phyloP scores from a whole-genome alignment of 371 early-diverging fungal species.

The Mortierella sp. region DNA sequence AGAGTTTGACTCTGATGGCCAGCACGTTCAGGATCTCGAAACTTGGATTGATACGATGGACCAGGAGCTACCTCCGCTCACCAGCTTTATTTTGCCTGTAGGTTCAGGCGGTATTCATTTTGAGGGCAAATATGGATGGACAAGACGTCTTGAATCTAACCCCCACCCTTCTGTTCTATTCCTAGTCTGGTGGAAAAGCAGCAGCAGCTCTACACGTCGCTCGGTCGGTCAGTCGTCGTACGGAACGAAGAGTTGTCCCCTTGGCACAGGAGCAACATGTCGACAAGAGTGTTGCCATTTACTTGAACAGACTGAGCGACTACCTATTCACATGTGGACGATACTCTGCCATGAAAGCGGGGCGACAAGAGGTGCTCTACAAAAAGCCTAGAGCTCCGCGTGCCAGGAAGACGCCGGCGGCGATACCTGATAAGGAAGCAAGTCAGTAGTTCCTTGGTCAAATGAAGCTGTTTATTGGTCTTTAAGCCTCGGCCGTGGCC shows the following conservation, averaged over 20 bases:
- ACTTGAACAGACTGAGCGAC: constrained; percentile 87
- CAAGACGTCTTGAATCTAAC: neutral
- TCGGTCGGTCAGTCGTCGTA: constrained; percentile 82
- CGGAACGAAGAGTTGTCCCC: constrained; percentile 86
- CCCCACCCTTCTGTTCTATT: too few species aligned
- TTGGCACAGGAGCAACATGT: constrained; percentile 68
- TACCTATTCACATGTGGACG: constrained; percentile 89
- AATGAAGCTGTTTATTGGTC: too few species aligned
- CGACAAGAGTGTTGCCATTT: constrained; percentile 70
- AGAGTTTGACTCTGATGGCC: constrained; percentile 75
- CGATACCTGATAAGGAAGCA: too few species aligned
- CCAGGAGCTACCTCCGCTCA: constrained; percentile 72
- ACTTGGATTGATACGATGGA: constrained; percentile 88
- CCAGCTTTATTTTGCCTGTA: constrained; percentile 86
- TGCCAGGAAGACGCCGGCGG: constrained; percentile 17
- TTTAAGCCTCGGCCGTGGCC: too few species aligned
- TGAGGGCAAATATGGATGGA: neutral
- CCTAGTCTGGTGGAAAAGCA: constrained; percentile 81
- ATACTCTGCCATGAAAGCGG: constrained; percentile 75
- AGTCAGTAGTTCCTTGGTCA: too few species aligned
- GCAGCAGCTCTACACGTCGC: constrained; percentile 78
- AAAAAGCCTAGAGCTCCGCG: constrained; percentile 47
- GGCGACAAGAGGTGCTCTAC: constrained; percentile 75
- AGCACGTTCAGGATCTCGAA: constrained; percentile 75
- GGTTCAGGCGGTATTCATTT: neutral